A percentile compares a stretch with the other conserved stretches of the same genome.
Evolutionary conservation across 1,139 yeast species (phyloP).

Genomic region (Diutina catenulata): DNA sequence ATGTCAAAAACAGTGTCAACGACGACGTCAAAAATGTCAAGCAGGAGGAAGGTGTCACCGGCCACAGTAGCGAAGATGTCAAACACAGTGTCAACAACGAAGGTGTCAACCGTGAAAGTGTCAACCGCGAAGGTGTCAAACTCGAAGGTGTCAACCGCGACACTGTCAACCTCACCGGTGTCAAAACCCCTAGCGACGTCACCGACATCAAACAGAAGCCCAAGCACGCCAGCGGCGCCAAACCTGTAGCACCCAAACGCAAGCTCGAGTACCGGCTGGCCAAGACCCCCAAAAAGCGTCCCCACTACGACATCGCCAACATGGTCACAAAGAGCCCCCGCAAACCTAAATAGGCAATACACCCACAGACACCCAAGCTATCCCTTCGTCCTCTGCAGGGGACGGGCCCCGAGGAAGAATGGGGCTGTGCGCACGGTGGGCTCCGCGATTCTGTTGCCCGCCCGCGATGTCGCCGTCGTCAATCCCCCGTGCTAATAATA

Average conservation of each 20-base stretch:
- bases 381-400: too few species aligned
- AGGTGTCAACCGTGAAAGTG: too few species aligned
- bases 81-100: not conserved
- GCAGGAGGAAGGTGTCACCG: not conserved
- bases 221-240: not conserved
- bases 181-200: not conserved
- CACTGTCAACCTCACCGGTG: not conserved
- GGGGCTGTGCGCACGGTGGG: too few species aligned
- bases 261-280: not conserved
- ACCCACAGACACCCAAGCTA: too few species aligned
- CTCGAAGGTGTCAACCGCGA: not conserved
- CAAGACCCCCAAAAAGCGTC: not conserved
- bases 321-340: not conserved
- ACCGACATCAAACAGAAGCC: not conserved
- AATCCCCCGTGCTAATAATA: too few species aligned
- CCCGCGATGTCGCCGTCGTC: too few species aligned
- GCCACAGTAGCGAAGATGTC: not conserved
- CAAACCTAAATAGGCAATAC: too few species aligned
- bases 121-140: too few species aligned
- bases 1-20: not conserved
- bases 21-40: not conserved
- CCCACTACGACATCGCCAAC: not conserved
- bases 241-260: not conserved
- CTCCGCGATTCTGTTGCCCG: too few species aligned
- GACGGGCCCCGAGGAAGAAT: too few species aligned